Evolutionary conservation across 2,329 filamentous ascomycete genomes (phyloP).

Genomic region (Pestalotiopsis fici): DNA sequence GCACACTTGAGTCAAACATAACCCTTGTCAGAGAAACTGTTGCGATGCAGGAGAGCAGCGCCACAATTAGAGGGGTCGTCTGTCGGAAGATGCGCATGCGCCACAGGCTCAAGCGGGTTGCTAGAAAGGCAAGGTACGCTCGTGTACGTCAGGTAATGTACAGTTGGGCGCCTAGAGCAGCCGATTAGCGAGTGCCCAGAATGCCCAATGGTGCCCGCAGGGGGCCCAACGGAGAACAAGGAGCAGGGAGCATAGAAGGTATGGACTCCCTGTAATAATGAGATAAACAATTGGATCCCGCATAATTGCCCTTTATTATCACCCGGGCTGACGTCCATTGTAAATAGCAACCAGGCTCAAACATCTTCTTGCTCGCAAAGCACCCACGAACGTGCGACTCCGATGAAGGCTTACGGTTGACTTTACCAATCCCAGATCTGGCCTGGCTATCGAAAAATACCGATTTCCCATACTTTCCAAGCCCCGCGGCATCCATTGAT

Average conservation of each 20-base stretch:
- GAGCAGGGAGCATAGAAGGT: neutral
- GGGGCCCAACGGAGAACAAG: neutral
- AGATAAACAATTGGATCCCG: conserved; percentile 9
- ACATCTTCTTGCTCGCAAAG: neutral
- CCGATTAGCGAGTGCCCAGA: neutral
- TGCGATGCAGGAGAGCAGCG: neutral
- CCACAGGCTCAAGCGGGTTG: neutral
- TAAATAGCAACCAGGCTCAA: conserved; percentile 10
- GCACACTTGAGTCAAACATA: conserved; percentile 10
- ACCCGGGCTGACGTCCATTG: neutral
- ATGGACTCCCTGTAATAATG: neutral
- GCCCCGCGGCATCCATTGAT: neutral
- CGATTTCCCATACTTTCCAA: too few species aligned
- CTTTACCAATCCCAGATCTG: neutral
- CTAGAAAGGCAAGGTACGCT: neutral
- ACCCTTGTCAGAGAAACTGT: neutral
- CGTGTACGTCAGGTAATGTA: neutral
- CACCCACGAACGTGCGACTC: neutral
- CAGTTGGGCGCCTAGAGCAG: neutral
- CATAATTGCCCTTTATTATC: neutral
- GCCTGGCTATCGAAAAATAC: neutral
- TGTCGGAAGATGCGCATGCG: neutral
- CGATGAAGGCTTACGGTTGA: conserved; percentile 5
- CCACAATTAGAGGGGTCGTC: conserved; percentile 12
- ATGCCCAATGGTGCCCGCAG: neutral